A percentile compares a stretch with the other conserved stretches of the same genome.
phyloP scores from a whole-genome alignment of 164 flowering plant genomes.

The Tinospora cordifolia region DNA sequence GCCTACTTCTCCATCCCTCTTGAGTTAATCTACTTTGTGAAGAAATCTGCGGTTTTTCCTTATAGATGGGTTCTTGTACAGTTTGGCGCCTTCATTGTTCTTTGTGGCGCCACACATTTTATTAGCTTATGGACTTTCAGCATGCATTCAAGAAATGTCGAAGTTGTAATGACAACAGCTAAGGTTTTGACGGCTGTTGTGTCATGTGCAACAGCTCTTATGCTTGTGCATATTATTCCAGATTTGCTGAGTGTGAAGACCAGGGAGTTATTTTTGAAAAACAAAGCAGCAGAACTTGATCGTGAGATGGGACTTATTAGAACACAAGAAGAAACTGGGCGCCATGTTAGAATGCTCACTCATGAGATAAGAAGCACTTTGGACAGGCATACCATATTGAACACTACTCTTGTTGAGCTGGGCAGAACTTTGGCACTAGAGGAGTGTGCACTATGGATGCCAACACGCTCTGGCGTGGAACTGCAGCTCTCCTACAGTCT shows the following conservation, averaged over 20 bases:
- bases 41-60: slow-evolving; percentile 80
- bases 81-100: slow-evolving; percentile 91
- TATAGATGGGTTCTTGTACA: slow-evolving; percentile 92
- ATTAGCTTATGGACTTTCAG: slow-evolving; percentile 81
- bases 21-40: slow-evolving; percentile 81
- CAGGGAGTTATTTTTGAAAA: slow-evolving; percentile 72
- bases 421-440: slow-evolving; percentile 75
- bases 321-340: slow-evolving; percentile 81
- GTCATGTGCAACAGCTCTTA: slow-evolving; percentile 79
- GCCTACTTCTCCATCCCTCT: slow-evolving; percentile 88
- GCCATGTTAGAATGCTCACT: slow-evolving; percentile 88
- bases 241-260: slow-evolving; percentile 80
- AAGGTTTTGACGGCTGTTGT: slow-evolving; percentile 71
- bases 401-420: slow-evolving; percentile 74
- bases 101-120: slow-evolving; percentile 83
- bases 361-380: slow-evolving; percentile 89
- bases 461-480: slow-evolving; percentile 61
- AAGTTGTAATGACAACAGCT: slow-evolving; percentile 65
- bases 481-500: slow-evolving; percentile 82
- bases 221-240: slow-evolving; percentile 88
- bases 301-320: slow-evolving; percentile 83
- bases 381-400: slow-evolving; percentile 73
- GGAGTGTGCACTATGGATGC: slow-evolving; percentile 94
- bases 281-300: slow-evolving; percentile 84
- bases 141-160: slow-evolving; percentile 62